Evolutionary conservation across 2,329 filamentous ascomycete genomes (phyloP), one percentile per base, ranked within the genome.

Genomic region (Xylariaceae sp.): DNA sequence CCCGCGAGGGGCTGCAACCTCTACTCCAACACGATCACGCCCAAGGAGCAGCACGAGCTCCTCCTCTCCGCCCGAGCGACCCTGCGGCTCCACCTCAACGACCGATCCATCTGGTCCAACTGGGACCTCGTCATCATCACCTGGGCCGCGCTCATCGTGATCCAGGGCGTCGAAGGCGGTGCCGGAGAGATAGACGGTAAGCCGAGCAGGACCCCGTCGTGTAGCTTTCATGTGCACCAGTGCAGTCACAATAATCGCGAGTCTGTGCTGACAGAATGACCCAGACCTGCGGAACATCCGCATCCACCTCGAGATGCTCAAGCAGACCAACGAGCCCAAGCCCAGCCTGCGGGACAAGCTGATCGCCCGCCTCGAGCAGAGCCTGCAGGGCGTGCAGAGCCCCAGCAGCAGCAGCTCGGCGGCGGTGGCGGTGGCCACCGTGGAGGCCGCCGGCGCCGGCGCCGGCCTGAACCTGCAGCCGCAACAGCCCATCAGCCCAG

Each of bases 91-190:
- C 61, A 64, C 27, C 50, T 57, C 4, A 49, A 57, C n/a, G 62
- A 65, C 32, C 46, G 55, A 15, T 54, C 57, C 1, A 65, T 65
- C 35, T 65, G 61, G 62, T 55, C 59, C 4, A 65, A 65, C 28
- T 65, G 59, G 55, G 62, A 65, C 26, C 45, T 65, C 1, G 55
- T 64, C 14, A 60, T 65, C 42, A 65, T 65, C 32, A 63, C 61
- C 0, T 64, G 61, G 61, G 61, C 62, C 5, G 60, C 61, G 2
- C 44, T 65, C 7, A 59, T 65, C n/a, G 59, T 65, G 2, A 43
- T 65, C 1, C 61, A 64, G 38, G 62, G 55, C 3, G 49, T 63
- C 3, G 58, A 64, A 36, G 59, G 57, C 1, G 60, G 60, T 0
- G 55, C 58, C 8, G 59, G 59, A 1, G 59, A 65, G 32, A 39